These are phyloP conservation scores for Isoetes taiwanensis DNA, from an alignment of 75 land plant species.

Conservation along the genomic window DNA sequence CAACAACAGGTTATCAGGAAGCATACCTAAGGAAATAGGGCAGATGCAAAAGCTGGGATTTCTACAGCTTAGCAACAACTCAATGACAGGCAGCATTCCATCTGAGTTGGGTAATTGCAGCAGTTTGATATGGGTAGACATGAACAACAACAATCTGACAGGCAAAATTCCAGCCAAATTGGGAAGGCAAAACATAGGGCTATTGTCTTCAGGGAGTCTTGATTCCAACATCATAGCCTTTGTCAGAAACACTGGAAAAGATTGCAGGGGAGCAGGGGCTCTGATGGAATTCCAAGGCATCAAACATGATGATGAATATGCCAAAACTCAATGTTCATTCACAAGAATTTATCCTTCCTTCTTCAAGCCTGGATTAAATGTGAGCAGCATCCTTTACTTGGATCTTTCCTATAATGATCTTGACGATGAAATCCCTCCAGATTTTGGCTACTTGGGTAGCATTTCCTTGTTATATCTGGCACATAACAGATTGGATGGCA, in stretches of 20 bases:
- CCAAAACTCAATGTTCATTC: no score
- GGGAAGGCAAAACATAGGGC: constrained; percentile 37
- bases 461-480: constrained; percentile 36
- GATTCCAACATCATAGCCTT: constrained; percentile 60
- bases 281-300: constrained; percentile 68
- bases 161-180: constrained; percentile 48
- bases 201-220: constrained; percentile 37
- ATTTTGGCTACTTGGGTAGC: no score
- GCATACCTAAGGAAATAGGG: constrained; percentile 17
- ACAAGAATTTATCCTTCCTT: no score
- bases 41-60: constrained; percentile 37
- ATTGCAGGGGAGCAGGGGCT: constrained; percentile 63
- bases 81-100: constrained; percentile 60
- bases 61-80: constrained; percentile 63
- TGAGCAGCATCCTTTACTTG: no score
- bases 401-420: constrained; percentile 38
- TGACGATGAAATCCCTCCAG: constrained; percentile 16
- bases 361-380: no score
- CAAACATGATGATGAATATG: no score
- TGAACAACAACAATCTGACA: constrained; percentile 49
- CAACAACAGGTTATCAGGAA: constrained; percentile 1
- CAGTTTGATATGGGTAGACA: constrained; percentile 63
- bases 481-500: constrained; percentile 51
- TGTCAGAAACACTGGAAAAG: constrained; percentile 52
- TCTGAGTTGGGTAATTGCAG: constrained; percentile 46